Evolutionary conservation across 2,329 filamentous ascomycete genomes (phyloP), one percentile per base, ranked within the genome.

Genomic region (Diaporthe batatas): DNA sequence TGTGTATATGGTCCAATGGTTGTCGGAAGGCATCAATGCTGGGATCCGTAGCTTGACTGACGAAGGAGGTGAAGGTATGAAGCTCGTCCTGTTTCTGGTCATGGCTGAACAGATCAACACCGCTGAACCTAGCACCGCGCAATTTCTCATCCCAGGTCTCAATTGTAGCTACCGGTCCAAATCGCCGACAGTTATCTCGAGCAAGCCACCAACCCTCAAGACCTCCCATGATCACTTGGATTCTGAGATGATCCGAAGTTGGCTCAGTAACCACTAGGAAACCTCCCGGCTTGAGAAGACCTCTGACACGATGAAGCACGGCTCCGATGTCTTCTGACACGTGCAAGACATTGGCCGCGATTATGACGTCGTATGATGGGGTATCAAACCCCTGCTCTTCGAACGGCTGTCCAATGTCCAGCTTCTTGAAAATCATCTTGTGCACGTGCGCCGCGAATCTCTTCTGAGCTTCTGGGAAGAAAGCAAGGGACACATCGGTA

Each of bases 141-240:
- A 80, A 77, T 64, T 75, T 76, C 57, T 75, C 68, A 32, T 79
- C 79, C 78, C 79, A 80, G 68, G 74, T 76, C 32, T 77, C 76
- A 29, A 77, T 75, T 10, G 78, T 76, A 53, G 79, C 76, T 32
- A 78, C 76, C 29, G 78, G 78, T 21, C 77, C 77, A 74, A 76
- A 77, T 67, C 75, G 75, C 57, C 78, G 74, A 47, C 77, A 79
- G 59, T 80, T 78, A 47, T 80, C 75, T 47, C 77, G 76, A 10
- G 77, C 77, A 47, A 79, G 76, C 80, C 80, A 81, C 80, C 80
- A 81, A 47, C 79, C 80, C 32, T 79, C 77, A 12, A 82, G 75
- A 18, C 78, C 76, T 70, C 79, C 79, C 58, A 81, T 79, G 23
- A 80, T 78, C 25, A 79, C 78, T 16, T 77, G 79, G 68, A 78